phyloP scores from a whole-genome alignment of 2,329 filamentous ascomycete genomes.

The Diaporthe vaccinii region DNA sequence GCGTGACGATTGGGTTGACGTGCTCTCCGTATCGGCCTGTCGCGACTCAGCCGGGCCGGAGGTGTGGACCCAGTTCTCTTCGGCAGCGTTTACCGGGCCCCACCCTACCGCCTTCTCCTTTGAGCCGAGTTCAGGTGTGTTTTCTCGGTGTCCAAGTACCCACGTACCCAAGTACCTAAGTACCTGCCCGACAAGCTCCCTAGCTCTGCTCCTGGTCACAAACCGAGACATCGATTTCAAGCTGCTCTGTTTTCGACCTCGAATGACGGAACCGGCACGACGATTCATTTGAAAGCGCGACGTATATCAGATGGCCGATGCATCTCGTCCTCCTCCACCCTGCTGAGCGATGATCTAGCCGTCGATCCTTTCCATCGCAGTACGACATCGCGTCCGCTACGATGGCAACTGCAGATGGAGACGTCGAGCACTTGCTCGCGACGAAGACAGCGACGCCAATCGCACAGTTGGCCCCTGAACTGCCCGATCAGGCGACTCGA shows the following conservation, averaged over 20 bases:
- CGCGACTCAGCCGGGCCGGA: conserved; percentile 35
- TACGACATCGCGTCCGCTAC: conserved; percentile 32
- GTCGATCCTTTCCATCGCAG: conserved; percentile 46
- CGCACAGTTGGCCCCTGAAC: conserved; percentile 65
- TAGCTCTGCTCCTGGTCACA: conserved; percentile 16
- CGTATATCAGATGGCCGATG: conserved; percentile 4
- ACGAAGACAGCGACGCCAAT: conserved; percentile 61
- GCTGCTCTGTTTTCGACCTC: conserved; percentile 3
- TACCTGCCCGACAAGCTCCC: not conserved
- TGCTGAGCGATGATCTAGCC: conserved; percentile 37
- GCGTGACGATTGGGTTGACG: conserved; percentile 25
- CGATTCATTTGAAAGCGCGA: not conserved
- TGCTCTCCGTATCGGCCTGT: conserved; percentile 28
- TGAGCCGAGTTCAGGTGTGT: not conserved
- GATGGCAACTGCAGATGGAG: conserved; percentile 44
- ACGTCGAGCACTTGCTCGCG: conserved; percentile 43
- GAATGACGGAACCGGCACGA: conserved; percentile 20
- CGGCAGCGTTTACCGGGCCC: not conserved
- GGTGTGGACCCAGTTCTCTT: not conserved
- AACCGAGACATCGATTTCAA: conserved; percentile 28
- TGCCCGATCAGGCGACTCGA: conserved; percentile 56
- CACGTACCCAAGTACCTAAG: not conserved
- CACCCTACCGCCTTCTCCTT: conserved; percentile 32
- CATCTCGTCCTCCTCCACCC: conserved; percentile 23
- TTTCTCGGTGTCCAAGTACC: not conserved